Evolutionary conservation across 192 early-diverging fungal genomes (phyloP), one percentile per base, ranked within the genome.

Genomic region (Lunasporangiospora selenospora): DNA sequence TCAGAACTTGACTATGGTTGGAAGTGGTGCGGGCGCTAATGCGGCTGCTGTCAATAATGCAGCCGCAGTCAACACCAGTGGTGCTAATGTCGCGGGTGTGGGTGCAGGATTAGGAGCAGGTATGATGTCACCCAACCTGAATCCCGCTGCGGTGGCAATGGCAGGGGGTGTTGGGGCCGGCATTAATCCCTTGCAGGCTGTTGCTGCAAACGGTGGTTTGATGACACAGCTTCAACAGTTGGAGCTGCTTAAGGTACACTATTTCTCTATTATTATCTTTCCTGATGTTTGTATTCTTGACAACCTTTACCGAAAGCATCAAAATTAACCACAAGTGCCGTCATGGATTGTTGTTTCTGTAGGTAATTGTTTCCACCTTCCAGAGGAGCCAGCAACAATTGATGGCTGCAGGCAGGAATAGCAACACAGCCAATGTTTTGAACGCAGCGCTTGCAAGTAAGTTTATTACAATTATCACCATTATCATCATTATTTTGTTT

Each of bases 111-210:
- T n/a, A n/a, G n/a, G n/a, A n/a, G n/a, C n/a, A n/a, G 69, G 69
- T 24, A 63, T 73, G 69, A 63, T 73, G 69, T 73, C 69, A 12
- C 69, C 69, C 4, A 58, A 39, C 18, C 58, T 63, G 49, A 73
- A 63, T 41, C 41, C 41, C 5, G 69, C 47, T 8, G n/a, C n/a
- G n/a, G n/a, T n/a, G n/a, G n/a, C n/a, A n/a, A 47, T 62, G 49
- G 43, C 37, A 2, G n/a, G n/a, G n/a, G n/a, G n/a, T n/a, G n/a
- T n/a, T n/a, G n/a, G n/a, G n/a, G n/a, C n/a, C n/a, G n/a, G n/a
- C n/a, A n/a, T n/a, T n/a, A 69, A 39, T 33, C 42, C 48, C 4
- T 15, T 59, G 32, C 65, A 69, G 37, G n/a, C 50, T n/a, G 15
- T 45, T 26, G 43, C 26, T 3, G 42, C 31, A 33, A 47, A 29